These are phyloP conservation scores for Micromonas pusilla DNA, from an alignment of 139 green algal genomes.

Conservation along the genomic window DNA sequence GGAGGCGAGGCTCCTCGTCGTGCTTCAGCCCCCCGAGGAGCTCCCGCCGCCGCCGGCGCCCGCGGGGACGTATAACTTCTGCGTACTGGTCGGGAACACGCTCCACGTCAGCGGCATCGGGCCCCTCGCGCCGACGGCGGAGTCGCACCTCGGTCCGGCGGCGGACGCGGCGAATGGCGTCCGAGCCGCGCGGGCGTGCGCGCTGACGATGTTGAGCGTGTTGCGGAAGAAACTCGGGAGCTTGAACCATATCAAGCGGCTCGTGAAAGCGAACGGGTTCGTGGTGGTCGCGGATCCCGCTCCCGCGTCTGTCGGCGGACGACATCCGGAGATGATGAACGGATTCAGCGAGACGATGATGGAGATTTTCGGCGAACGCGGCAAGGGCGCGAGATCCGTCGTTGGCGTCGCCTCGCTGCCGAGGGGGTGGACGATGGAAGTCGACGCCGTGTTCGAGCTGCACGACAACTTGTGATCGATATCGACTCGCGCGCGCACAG, in stretches of 20 bases:
- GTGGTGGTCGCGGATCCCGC: neutral
- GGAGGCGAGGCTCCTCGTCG: neutral
- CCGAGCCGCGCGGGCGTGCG: neutral
- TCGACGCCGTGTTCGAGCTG: conserved; percentile 26
- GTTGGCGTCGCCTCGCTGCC: conserved; percentile 14
- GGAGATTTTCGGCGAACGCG: conserved; percentile 11
- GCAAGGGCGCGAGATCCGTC: neutral
- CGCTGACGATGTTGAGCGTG: conserved; percentile 16
- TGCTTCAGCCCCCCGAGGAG: neutral
- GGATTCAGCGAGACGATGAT: conserved; percentile 16
- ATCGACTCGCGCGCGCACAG: no score
- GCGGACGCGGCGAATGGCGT: neutral
- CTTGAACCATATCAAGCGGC: conserved; percentile 4
- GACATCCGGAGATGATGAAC: conserved; percentile 12
- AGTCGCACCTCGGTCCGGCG: neutral
- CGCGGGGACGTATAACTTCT: neutral
- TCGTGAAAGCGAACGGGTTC: conserved; percentile 13
- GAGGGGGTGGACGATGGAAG: conserved; percentile 19
- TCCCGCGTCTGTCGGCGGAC: no score
- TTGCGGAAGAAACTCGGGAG: conserved; percentile 12
- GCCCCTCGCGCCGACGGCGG: neutral
- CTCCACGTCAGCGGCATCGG: neutral
- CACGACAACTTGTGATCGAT: neutral
- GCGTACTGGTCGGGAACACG: neutral
- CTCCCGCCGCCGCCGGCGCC: neutral